phyloP scores from a whole-genome alignment of 2,329 filamentous ascomycete species.

The Allantophomopsis cytisporea region DNA sequence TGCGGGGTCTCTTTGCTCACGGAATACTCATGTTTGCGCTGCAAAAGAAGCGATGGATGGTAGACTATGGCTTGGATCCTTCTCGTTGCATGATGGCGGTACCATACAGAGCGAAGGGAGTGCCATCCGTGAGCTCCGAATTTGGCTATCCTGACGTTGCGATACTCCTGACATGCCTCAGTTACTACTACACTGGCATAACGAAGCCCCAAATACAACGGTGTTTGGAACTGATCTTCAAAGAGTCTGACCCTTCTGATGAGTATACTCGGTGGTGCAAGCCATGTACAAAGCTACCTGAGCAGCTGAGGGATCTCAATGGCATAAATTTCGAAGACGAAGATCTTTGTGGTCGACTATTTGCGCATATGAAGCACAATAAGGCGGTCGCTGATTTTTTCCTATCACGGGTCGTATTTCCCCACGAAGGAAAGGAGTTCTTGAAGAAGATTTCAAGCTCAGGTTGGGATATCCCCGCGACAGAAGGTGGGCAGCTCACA shows the following conservation, averaged over 20 bases:
- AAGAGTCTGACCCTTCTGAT: too few species aligned
- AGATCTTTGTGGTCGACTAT: too few species aligned
- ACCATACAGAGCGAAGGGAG: slow-evolving; percentile 46
- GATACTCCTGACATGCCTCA: slow-evolving; percentile 39
- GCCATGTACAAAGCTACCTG: too few species aligned
- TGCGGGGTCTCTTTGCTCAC: slow-evolving; percentile 40
- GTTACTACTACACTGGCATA: slow-evolving; percentile 43
- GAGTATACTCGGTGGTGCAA: too few species aligned
- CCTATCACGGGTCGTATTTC: slow-evolving; percentile 42
- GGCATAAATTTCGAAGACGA: too few species aligned
- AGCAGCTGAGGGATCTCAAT: too few species aligned
- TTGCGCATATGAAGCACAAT: too few species aligned
- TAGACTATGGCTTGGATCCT: slow-evolving; percentile 46
- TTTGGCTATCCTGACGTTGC: slow-evolving; percentile 49
- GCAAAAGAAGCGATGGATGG: slow-evolving; percentile 44
- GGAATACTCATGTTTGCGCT: slow-evolving; percentile 40
- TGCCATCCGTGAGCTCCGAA: slow-evolving; percentile 37
- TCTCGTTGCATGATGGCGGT: slow-evolving; percentile 34
- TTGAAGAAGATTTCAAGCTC: slow-evolving; percentile 48
- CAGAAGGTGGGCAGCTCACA: slow-evolving; percentile 29
- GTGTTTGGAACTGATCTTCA: too few species aligned
- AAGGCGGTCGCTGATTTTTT: slow-evolving; percentile 51
- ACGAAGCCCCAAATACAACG: too few species aligned
- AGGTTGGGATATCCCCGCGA: slow-evolving; percentile 53
- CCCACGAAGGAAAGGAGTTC: slow-evolving; percentile 48